Base-by-base conservation (phyloP, 2,329 filamentous ascomycete genomes). In the Pseudohalonectria lignicola region DNA sequence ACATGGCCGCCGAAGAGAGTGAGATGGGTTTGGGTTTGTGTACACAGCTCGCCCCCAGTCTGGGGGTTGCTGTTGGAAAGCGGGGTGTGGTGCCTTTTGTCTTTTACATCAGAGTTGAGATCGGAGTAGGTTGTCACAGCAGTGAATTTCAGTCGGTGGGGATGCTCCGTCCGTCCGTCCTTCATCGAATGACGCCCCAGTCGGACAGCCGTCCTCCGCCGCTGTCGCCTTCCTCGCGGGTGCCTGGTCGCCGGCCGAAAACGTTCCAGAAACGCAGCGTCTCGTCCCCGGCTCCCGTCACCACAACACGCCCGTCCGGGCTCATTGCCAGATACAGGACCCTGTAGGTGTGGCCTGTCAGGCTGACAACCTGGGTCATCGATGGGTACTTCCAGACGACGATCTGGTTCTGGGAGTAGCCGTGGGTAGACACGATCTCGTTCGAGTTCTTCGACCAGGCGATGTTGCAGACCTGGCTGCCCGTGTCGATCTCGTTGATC, bases 371-470 rank as follows among this genome's bases (percentile, higher is more conserved):
- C 57, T 96, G 92, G 35, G 86, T 86, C 92, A 98, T 96, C 48
- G 82, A 88, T 2, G 92, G 92, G 54, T 98, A 98, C 55, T 98
- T 98, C 92, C 92, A 98, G 39, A 98, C 86, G 28, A 96, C 90
- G 50, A 98, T 95, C 59, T 96, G 92, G 57, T 98, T 95, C 55
- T 98, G 92, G 49, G 82, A 90, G 64, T 95, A 98, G 6, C 92
- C 92, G 54, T 98, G 92, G 1, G 92, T 98, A 36, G 83, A 90
- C 39, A 98, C 90, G 41, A 98, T 87, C 60, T 98, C 92, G 56
- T 95, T 94, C 7, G 86, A 94, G 59, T 95, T 94, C 54, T 93
- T 94, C 15, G 83, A 92, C 88, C 93, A 98, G 4, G 88, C 85
- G 31, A 98, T 69, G 54, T 98, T 98, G 64, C 92, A 98, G n/a